A percentile compares a stretch with the other conserved stretches of the same genome.
phyloP scores from a whole-genome alignment of 2,329 filamentous ascomycete genomes.

The Simplicillium sp. region DNA sequence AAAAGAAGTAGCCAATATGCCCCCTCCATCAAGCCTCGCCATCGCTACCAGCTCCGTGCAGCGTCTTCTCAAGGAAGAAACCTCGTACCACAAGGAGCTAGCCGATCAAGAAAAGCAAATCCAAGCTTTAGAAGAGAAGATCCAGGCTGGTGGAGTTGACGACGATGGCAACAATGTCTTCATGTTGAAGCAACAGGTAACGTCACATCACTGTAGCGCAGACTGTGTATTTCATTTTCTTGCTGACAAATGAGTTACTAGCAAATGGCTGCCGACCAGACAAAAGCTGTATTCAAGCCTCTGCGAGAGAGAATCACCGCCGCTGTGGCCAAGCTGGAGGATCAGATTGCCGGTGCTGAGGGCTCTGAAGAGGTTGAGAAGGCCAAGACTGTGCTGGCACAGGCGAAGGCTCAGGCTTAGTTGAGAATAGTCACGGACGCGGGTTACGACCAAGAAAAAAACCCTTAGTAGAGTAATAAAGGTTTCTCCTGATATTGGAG shows the following conservation, averaged over 20 bases:
- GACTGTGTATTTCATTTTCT: background rate
- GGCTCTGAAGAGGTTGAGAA: slow-evolving; percentile 42
- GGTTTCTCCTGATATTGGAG: slow-evolving; percentile 9
- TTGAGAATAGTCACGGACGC: background rate
- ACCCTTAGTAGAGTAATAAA: slow-evolving; percentile 9
- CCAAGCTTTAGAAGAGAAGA: slow-evolving; percentile 54
- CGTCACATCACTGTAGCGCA: slow-evolving; percentile 12
- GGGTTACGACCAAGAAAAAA: slow-evolving; percentile 4
- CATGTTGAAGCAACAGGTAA: slow-evolving; percentile 77
- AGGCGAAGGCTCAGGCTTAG: slow-evolving; percentile 29
- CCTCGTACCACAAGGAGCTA: slow-evolving; percentile 82
- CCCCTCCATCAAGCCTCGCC: slow-evolving; percentile 63
- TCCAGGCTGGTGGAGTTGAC: slow-evolving; percentile 35
- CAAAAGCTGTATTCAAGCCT: slow-evolving; percentile 68
- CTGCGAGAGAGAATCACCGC: slow-evolving; percentile 62
- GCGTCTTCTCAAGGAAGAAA: slow-evolving; percentile 85
- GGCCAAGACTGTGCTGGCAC: slow-evolving; percentile 43
- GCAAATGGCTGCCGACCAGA: slow-evolving; percentile 79
- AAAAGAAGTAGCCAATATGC: slow-evolving; percentile 41
- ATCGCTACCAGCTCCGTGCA: slow-evolving; percentile 73
- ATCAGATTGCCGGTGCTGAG: slow-evolving; percentile 59
- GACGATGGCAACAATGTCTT: slow-evolving; percentile 70
- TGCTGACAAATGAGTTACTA: slow-evolving; percentile 23
- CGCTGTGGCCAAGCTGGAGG: slow-evolving; percentile 64
- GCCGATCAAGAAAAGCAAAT: slow-evolving; percentile 64